Base-by-base conservation (phyloP, 2,329 filamentous ascomycete species). In the Fusarium succisae region DNA sequence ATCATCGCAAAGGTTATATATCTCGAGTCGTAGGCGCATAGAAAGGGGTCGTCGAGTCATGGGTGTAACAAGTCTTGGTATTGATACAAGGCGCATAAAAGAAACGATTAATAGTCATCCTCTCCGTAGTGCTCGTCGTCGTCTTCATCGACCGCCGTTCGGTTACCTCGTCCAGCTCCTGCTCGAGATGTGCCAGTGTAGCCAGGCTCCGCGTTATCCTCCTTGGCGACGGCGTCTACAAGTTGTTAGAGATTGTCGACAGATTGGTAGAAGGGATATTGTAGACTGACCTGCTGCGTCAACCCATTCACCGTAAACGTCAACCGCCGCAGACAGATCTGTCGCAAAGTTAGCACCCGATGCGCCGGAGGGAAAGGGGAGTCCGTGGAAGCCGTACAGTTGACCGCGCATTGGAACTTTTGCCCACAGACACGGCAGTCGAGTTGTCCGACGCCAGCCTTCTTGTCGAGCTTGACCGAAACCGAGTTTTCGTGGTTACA, bases 231-330 rank as follows among this genome's bases (percentile, higher is more conserved):
- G 17, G 86, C 83, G 72, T 89, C 87, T 88, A 48, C 43, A 22
- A 63, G 63, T n/a, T 59, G 63, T 77, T 63, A 79, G 73, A 63
- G 28, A 44, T 39, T 39, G 35, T 24, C 30, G 28, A 28, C 35
- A 30, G 12, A 38, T n/a, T 32, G 24, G 26, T 47, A 30, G 54
- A 58, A 28, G 14, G 9, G 24, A 51, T 48, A 51, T 66, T 28
- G 50, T 45, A 66, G 50, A 47, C 84, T 73, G 83, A 90, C 89
- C 87, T 73, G 89, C 86, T 73, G 96, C 96, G 84, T 99, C 96
- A 73, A 99, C 94, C 96, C 96, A 99, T 83, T 98, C 96, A 39
- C 94, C 94, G 81, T 99, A 99, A 13, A 99, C 96, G 81, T 99
- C 96, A 53, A 99, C 95, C 1, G 94, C 90, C 20, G 93, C 94